phyloP scores from a whole-genome alignment of 2,329 filamentous ascomycete species.

The Arthrobotrys conoides region DNA sequence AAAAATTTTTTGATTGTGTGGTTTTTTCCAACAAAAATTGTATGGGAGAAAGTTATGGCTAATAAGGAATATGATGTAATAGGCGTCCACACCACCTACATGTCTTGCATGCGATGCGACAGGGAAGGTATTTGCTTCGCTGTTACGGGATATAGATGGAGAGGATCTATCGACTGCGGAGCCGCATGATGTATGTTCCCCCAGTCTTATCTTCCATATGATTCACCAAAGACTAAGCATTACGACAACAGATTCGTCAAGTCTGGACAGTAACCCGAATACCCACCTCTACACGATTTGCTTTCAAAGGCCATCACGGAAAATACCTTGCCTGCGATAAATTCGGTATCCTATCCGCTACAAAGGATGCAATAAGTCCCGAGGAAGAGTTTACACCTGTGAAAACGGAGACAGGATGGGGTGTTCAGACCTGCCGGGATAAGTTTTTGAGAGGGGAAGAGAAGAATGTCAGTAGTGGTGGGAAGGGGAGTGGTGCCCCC shows the following conservation, averaged over 20 bases:
- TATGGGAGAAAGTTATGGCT: conserved; percentile 70
- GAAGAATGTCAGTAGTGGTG: conserved; percentile 66
- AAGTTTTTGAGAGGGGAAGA: conserved; percentile 78
- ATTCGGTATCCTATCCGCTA: conserved; percentile 82
- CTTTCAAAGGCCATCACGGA: conserved; percentile 91
- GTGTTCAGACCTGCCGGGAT: conserved; percentile 76
- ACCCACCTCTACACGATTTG: conserved; percentile 82
- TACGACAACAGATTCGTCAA: conserved; percentile 69
- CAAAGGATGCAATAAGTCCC: conserved; percentile 83
- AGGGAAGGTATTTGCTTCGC: conserved; percentile 86
- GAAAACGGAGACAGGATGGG: conserved; percentile 61
- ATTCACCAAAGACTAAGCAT: conserved; percentile 21
- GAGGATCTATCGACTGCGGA: conserved; percentile 86
- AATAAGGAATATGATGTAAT: conserved; percentile 64
- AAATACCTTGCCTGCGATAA: conserved; percentile 90
- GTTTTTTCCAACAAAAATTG: conserved; percentile 66
- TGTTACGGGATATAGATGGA: conserved; percentile 89
- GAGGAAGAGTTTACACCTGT: conserved; percentile 73
- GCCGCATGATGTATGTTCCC: conserved; percentile 82
- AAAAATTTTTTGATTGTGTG: conserved; percentile 23
- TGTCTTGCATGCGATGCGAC: conserved; percentile 87
- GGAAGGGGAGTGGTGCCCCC: conserved; percentile 67
- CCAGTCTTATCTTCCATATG: neutral
- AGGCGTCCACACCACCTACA: conserved; percentile 76
- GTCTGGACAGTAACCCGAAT: conserved; percentile 93